A percentile compares a stretch with the other conserved stretches of the same genome.
These are phyloP conservation scores for Moricandia arvensis DNA, from an alignment of 345 rosid genomes.

Conservation along the genomic window DNA sequence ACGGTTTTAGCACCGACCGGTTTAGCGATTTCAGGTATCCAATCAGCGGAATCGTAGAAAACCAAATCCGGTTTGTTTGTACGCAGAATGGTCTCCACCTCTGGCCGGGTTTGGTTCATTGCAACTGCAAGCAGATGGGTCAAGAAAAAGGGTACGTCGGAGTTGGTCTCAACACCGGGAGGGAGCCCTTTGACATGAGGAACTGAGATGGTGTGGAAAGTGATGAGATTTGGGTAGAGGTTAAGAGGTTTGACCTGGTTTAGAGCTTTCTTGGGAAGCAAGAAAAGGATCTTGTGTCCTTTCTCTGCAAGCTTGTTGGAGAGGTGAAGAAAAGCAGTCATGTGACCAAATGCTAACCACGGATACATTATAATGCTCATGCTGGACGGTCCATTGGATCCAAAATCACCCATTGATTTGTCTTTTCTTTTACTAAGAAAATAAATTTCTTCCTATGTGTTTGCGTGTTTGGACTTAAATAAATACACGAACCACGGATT, in stretches of 20 bases:
- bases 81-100: slow-evolving; percentile 43
- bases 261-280: slow-evolving; percentile 47
- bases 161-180: slow-evolving; percentile 61
- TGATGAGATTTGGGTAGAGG: slow-evolving; percentile 46
- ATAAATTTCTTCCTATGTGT: not conserved
- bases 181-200: slow-evolving; percentile 69
- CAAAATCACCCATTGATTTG: slow-evolving; percentile 14
- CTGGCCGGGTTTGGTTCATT: slow-evolving; percentile 56
- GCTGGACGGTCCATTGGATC: slow-evolving; percentile 23
- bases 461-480: not conserved
- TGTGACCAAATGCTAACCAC: slow-evolving; percentile 60
- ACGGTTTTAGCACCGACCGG: slow-evolving; percentile 52
- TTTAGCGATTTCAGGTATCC: slow-evolving; percentile 57
- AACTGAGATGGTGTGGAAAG: slow-evolving; percentile 43
- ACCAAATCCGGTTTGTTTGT: slow-evolving; percentile 46
- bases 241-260: slow-evolving; percentile 41
- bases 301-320: slow-evolving; percentile 53
- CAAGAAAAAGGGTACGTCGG: slow-evolving; percentile 54
- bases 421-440: not conserved
- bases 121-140: slow-evolving; percentile 52
- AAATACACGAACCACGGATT: slow-evolving; percentile 3
- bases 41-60: slow-evolving; percentile 53
- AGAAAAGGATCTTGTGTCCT: slow-evolving; percentile 42
- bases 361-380: slow-evolving; percentile 51
- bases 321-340: slow-evolving; percentile 53